phyloP scores from a whole-genome alignment of 2,329 filamentous ascomycete species.

The Fusarium lyarnte region DNA sequence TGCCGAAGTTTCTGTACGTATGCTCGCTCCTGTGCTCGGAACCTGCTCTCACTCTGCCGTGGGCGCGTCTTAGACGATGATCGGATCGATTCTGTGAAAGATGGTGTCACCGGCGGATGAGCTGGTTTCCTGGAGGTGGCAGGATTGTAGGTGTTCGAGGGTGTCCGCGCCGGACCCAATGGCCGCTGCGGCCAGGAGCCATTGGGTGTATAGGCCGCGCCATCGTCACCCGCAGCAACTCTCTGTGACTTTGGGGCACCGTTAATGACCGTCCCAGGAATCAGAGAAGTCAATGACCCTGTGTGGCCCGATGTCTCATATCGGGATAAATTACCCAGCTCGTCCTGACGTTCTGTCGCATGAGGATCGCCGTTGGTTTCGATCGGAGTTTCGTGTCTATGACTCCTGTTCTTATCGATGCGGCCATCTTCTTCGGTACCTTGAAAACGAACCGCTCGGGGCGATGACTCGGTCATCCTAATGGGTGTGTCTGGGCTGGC shows the following conservation, averaged over 20 bases:
- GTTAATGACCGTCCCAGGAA: constrained; percentile 53
- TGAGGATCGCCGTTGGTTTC: constrained; percentile 53
- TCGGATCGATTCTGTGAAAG: constrained; percentile 57
- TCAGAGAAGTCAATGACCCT: constrained; percentile 56
- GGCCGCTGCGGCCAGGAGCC: constrained; percentile 69
- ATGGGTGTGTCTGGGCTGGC: constrained; percentile 26
- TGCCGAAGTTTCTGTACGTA: constrained; percentile 93
- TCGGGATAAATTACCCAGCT: constrained; percentile 54
- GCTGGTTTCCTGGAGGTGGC: constrained; percentile 64
- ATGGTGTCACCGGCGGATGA: constrained; percentile 54
- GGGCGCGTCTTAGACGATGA: constrained; percentile 64
- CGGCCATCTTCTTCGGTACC: constrained; percentile 57
- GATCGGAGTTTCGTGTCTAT: constrained; percentile 44
- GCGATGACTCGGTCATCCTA: constrained; percentile 59
- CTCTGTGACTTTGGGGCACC: constrained; percentile 55
- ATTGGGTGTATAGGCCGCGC: constrained; percentile 42
- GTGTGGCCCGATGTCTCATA: constrained; percentile 56
- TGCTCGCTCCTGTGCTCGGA: constrained; percentile 81
- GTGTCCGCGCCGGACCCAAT: constrained; percentile 74
- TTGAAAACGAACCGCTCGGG: constrained; percentile 67
- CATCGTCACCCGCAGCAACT: constrained; percentile 43
- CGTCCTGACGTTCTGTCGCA: constrained; percentile 60
- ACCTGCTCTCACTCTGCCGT: constrained; percentile 56
- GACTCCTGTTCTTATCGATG: constrained; percentile 54
- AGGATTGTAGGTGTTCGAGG: constrained; percentile 82